These are phyloP conservation scores for Rasamsonia emersonii DNA, from an alignment of 2,329 filamentous ascomycete species.

Conservation along the genomic window DNA sequence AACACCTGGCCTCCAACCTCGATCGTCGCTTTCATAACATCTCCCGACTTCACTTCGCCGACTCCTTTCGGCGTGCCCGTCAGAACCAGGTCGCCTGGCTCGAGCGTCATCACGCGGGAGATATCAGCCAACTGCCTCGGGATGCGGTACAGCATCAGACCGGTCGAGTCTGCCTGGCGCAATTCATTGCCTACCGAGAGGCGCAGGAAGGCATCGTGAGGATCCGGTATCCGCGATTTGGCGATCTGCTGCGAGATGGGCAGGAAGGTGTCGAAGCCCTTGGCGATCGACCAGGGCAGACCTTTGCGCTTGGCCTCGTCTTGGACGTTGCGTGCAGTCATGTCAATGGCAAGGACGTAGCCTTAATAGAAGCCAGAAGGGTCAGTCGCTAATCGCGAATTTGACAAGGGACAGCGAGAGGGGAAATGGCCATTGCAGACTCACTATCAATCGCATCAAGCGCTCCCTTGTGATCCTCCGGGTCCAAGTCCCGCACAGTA, in stretches of 20 bases:
- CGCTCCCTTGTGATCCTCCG: constrained; percentile 65
- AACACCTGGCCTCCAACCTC: constrained; percentile 73
- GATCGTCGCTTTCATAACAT: constrained; percentile 78
- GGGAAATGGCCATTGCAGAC: constrained; percentile 8
- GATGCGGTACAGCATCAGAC: constrained; percentile 87
- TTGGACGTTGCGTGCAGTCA: constrained; percentile 93
- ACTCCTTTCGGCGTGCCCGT: constrained; percentile 98
- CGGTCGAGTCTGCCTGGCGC: constrained; percentile 80
- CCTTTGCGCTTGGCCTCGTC: constrained; percentile 96
- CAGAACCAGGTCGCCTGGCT: constrained; percentile 83
- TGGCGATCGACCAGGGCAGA: constrained; percentile 90
- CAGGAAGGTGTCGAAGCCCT: constrained; percentile 96
- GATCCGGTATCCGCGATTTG: constrained; percentile 72
- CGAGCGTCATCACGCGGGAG: constrained; percentile 86
- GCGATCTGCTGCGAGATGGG: constrained; percentile 75
- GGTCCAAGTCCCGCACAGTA: constrained; percentile 64
- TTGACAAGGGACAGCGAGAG: neutral
- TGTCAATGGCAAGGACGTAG: constrained; percentile 88
- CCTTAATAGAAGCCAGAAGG: constrained; percentile 41
- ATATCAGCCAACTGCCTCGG: constrained; percentile 84
- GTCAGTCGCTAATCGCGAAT: no score
- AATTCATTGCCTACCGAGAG: constrained; percentile 72
- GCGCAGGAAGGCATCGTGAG: constrained; percentile 80
- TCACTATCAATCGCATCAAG: constrained; percentile 72
- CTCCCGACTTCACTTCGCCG: constrained; percentile 72